Evolutionary conservation across 2,329 filamentous ascomycete species (phyloP), one percentile per base, ranked within the genome.

Genomic region (Neofusicoccum laricinum): DNA sequence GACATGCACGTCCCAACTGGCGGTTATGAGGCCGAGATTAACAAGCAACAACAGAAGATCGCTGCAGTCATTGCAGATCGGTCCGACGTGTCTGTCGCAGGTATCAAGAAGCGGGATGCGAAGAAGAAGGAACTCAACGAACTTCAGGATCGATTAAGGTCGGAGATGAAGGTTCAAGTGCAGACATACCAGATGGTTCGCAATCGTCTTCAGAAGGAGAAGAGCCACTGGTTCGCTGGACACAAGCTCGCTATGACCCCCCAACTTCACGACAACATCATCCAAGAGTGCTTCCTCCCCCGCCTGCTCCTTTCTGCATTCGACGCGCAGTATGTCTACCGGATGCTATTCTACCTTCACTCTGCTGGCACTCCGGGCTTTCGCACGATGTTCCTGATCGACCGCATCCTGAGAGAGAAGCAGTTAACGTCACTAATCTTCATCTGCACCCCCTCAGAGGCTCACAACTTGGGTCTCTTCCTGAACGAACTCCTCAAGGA

Each of bases 201-300:
- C 61, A 81, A 86, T 59, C 86, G 90, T 68, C 79, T 98, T 50
- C 86, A 86, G 61, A 88, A 88, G 67, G 91, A 94, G 71, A 93
- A 93, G 73, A 82, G 88, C 68, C 79, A 84, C 63, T 97, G 93
- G 88, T 97, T 98, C 74, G 80, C 85, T 4, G 84, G 85, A 10
- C 83, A 87, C 68, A 69, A 75, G 7, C 84, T 86, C 66, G 80
- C 84, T 21, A 72, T 90, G 88, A 70, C 79, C 84, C 43, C 88
- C 65, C 81, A 72, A 7, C 82, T 96, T 4, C 91, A 94, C 61
- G 87, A 93, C 70, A 84, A 86, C 3, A 79, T 99, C 17, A 84
- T 99, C 10, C 93, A 98, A 76, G 89, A 96, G 70, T 99, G 95
- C 74, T 88, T 99, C 69, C 78, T 98, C n/a, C 95, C 95, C 10